phyloP scores from a whole-genome alignment of 768 basidiomycete species.

The Leccinellum albellum region DNA sequence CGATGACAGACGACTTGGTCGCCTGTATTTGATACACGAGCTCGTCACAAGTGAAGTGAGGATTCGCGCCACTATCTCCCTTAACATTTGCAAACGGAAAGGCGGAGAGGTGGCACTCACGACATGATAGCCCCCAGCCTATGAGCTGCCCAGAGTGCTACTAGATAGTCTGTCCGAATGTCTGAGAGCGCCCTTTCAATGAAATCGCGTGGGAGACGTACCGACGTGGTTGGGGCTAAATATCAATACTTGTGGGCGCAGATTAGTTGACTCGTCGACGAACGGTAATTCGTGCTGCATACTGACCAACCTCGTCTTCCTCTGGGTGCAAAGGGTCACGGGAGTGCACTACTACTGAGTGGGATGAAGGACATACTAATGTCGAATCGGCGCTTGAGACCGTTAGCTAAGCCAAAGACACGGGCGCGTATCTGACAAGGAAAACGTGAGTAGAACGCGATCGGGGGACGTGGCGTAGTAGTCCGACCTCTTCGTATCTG shows the following conservation, averaged over 20 bases:
- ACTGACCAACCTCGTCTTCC: constrained; percentile 39
- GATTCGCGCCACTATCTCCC: constrained; percentile 55
- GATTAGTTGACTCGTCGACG: constrained; percentile 3
- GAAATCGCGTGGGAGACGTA: constrained; percentile 21
- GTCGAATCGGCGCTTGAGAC: constrained; percentile 31
- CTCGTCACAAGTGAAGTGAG: constrained; percentile 54
- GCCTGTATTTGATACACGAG: constrained; percentile 52
- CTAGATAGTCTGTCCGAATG: constrained; percentile 43
- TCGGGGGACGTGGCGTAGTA: not conserved
- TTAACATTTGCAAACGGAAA: not conserved
- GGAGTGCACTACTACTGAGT: not conserved
- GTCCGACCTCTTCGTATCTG: constrained; percentile 35
- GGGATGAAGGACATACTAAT: constrained; percentile 27
- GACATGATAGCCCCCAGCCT: constrained; percentile 54
- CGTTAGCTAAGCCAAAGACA: constrained; percentile 37
- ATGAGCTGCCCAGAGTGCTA: constrained; percentile 55
- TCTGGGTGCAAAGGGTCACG: constrained; percentile 20
- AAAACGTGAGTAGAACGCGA: not conserved
- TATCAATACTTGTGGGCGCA: constrained; percentile 48
- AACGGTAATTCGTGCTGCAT: not conserved
- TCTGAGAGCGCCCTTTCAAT: not conserved
- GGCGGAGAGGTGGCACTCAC: constrained; percentile 34
- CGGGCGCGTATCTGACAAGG: constrained; percentile 32
- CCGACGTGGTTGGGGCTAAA: constrained; percentile 69
- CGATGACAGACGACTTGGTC: constrained; percentile 45